These are phyloP conservation scores for Pichia cabralensis DNA, from an alignment of 805 yeast genomes.

Conservation along the genomic window DNA sequence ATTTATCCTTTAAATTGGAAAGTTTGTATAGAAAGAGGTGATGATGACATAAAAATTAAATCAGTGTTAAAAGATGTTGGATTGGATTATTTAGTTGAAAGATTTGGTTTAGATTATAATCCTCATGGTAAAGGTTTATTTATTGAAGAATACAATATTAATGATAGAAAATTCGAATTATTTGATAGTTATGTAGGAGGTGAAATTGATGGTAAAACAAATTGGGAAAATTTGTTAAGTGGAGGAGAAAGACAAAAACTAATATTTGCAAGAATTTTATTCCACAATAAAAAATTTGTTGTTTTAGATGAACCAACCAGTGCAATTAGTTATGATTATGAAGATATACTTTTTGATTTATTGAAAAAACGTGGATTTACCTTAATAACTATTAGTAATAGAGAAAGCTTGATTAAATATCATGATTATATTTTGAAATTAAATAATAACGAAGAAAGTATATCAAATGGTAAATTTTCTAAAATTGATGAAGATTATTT, in stretches of 20 bases:
- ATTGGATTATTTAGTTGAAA: constrained; percentile 64
- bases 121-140: constrained; percentile 17
- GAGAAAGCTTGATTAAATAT: constrained; percentile 76
- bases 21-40: constrained; percentile 67
- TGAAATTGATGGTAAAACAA: constrained; percentile 20
- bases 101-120: constrained; percentile 45
- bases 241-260: constrained; percentile 96
- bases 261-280: constrained; percentile 77
- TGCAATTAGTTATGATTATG: constrained; percentile 84
- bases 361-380: constrained; percentile 63
- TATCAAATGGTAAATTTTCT: constrained; percentile 14
- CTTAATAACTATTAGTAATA: constrained; percentile 71
- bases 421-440: constrained; percentile 71
- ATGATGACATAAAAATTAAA: constrained; percentile 58
- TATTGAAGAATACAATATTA: constrained; percentile 19
- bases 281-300: constrained; percentile 72
- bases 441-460: constrained; percentile 35
- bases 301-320: constrained; percentile 90
- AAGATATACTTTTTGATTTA: constrained; percentile 72
- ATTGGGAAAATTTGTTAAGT: constrained; percentile 82
- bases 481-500: constrained; percentile 21
- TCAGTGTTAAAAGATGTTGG: constrained; percentile 66
- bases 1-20: constrained; percentile 76
- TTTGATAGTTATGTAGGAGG: constrained; percentile 20
- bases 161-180: constrained; percentile 18